Conservation (phyloP, 129 eudicot genomes). For the Heracleum sosnowskyi region DNA sequence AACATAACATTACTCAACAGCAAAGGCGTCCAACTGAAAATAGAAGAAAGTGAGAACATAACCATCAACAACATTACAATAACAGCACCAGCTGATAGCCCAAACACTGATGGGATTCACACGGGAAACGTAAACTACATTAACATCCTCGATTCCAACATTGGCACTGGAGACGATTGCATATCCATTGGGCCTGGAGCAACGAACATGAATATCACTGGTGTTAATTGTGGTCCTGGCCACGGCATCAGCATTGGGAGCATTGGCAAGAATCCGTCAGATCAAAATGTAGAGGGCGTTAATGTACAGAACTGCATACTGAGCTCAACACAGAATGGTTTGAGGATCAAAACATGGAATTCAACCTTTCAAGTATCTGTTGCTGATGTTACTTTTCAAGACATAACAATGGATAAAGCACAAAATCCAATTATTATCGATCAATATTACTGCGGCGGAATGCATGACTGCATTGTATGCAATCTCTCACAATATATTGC, state of each 20-base stretch:
- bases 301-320: neutral
- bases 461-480: neutral
- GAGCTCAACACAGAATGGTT: neutral
- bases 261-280: neutral
- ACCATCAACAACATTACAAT: neutral
- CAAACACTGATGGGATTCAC: constrained; percentile 3
- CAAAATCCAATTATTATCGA: neutral
- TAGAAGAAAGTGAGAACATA: neutral
- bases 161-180: constrained; percentile 8
- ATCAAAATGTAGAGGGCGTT: neutral
- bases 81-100: neutral
- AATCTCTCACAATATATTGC: neutral
- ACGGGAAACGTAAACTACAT: neutral
- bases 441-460: neutral
- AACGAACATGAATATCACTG: neutral
- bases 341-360: constrained; percentile 7
- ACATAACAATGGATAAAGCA: neutral
- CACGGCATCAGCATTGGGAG: constrained; percentile 7
- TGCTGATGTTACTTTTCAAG: constrained; percentile 8
- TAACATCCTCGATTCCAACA: neutral
- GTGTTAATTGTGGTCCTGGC: constrained; percentile 8
- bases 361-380: neutral
- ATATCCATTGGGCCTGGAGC: neutral
- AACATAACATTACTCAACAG: neutral
- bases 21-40: neutral